These are phyloP conservation scores for Daldinia vernicosa DNA, from an alignment of 495 filamentous ascomycete species.

Conservation along the genomic window DNA sequence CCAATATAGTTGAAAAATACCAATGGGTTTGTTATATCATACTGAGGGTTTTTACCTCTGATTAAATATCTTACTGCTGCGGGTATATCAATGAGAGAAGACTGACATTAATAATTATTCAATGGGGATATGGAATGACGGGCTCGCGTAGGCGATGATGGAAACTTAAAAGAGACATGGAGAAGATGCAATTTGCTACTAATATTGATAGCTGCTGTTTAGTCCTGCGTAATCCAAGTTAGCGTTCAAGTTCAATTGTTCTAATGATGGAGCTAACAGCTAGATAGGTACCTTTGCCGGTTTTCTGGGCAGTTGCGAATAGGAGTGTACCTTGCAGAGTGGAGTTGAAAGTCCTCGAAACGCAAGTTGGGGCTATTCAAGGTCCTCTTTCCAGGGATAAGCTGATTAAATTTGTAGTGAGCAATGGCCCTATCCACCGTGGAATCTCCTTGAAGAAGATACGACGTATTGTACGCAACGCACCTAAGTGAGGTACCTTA, in stretches of 20 bases:
- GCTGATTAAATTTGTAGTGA: constrained; percentile 13
- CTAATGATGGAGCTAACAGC: background rate
- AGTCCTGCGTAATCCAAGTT: background rate
- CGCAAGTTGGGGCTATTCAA: constrained; percentile 11
- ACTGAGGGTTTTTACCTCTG: background rate
- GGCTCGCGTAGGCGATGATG: background rate
- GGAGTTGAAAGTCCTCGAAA: constrained; percentile 34
- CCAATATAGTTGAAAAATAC: background rate
- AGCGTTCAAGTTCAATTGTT: background rate
- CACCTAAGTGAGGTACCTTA: background rate
- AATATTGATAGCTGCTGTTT: background rate
- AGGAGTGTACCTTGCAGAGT: constrained; percentile 41
- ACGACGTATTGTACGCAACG: background rate
- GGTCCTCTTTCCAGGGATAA: constrained; percentile 18
- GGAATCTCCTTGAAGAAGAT: background rate
- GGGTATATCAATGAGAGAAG: background rate
- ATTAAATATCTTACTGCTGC: background rate
- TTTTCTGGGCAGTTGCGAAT: constrained; percentile 22
- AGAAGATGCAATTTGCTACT: background rate
- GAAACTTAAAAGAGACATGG: background rate
- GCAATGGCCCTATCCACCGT: background rate
- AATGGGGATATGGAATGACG: background rate
- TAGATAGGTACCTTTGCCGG: constrained; percentile 13
- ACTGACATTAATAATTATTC: background rate
- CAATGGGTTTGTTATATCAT: background rate